phyloP scores from a whole-genome alignment of 306 rosid species.

The Dicorynia guianensis region DNA sequence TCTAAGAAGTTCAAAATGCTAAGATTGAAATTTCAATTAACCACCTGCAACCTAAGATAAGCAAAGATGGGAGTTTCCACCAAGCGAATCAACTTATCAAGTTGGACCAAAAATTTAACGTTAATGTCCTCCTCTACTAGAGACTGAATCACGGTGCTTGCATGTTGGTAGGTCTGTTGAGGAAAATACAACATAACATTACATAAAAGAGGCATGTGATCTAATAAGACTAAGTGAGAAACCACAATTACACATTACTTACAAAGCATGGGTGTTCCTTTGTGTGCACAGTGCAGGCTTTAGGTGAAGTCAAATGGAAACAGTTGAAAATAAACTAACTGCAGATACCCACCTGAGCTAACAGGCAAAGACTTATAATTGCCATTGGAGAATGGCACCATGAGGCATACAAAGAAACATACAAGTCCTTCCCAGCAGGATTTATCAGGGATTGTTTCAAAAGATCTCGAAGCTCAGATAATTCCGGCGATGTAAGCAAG shows the following conservation, averaged over 20 bases:
- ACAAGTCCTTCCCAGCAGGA: constrained; percentile 84
- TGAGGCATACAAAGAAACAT: constrained; percentile 91
- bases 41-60: constrained; percentile 95
- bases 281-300: constrained; percentile 11
- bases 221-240: constrained; percentile 18
- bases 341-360: constrained; percentile 72
- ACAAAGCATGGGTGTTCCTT: background rate
- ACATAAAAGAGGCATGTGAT: constrained; percentile 14
- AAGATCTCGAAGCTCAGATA: constrained; percentile 84
- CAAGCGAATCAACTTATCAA: constrained; percentile 92
- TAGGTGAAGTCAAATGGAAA: constrained; percentile 18
- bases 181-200: constrained; percentile 43
- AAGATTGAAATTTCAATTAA: background rate
- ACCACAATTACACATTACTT: constrained; percentile 24
- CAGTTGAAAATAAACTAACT: constrained; percentile 18
- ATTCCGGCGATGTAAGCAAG: constrained; percentile 90
- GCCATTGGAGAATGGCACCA: constrained; percentile 99
- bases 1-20: too few species aligned
- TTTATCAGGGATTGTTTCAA: constrained; percentile 75
- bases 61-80: constrained; percentile 94
- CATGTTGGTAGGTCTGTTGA: constrained; percentile 91
- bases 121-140: constrained; percentile 91
- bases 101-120: constrained; percentile 89
- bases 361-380: constrained; percentile 93
- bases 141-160: constrained; percentile 85